Evolutionary conservation across 2,329 filamentous ascomycete genomes (phyloP), one percentile per base, ranked within the genome.

Genomic region (Paracoccidioides brasiliensis): DNA sequence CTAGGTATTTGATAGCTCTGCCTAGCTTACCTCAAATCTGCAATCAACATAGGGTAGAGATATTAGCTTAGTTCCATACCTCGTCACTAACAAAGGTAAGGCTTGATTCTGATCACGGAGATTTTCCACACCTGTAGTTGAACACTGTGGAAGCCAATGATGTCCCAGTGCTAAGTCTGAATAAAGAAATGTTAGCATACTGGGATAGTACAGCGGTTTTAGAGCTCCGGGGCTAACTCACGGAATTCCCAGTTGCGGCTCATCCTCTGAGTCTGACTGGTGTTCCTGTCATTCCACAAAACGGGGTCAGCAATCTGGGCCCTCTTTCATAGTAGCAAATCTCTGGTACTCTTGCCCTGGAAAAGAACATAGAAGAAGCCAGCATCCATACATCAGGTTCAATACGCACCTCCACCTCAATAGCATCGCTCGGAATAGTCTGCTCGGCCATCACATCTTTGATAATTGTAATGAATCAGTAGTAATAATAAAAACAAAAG

Each of bases 91-190:
- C 41, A 8, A 8, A 22, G n/a, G 22, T 10, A 28, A 10, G 3
- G 28, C 9, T 7, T 28, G 30, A 28, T 9, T 41, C 3, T 28
- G 22, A 41, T 33, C 14, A 8, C 32, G 33, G 28, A 22, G 3
- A 32, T 41, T 33, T 41, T 32, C 32, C 15, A 44, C 30, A 59
- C 58, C 52, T 56, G 40, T 56, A 59, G n/a, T 59, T 58, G 35
- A 52, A 53, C 22, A 58, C 52, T 33, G 46, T 42, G 12, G 58
- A 58, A 15, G 58, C 52, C 53, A 59, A 9, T 28, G 58, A 59
- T 12, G 56, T 56, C 15, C 42, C 51, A 38, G 51, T 43, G 41
- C 55, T 57, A 33, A 28, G 41, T n/a, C 46, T 52, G 15, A 22
- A 35, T 10, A 38, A 7, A 14, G 35, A 28, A 53, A 22, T 2